A percentile compares a stretch with the other conserved stretches of the same genome.
Conservation (phyloP, 805 yeast genomes). For the Ogataea neopini region DNA sequence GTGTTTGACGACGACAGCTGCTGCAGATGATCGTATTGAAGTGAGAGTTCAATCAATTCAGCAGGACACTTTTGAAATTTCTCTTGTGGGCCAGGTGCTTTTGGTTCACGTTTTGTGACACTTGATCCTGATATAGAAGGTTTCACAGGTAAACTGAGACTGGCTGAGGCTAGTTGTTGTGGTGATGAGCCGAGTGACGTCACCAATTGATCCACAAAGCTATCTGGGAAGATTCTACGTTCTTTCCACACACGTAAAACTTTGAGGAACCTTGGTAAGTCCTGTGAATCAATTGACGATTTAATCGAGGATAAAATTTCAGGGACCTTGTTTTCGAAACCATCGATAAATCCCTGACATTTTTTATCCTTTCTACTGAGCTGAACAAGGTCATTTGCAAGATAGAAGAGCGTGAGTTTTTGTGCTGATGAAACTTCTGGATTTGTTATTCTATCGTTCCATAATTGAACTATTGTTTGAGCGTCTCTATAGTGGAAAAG, state of each 20-base stretch:
- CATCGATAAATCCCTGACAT: conserved; percentile 52
- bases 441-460: conserved; percentile 39
- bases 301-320: conserved; percentile 38
- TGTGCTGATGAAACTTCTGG: conserved; percentile 23
- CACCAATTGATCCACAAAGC: conserved; percentile 21
- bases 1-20: conserved; percentile 24
- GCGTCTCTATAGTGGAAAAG: conserved; percentile 67
- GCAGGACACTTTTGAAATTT: conserved; percentile 23
- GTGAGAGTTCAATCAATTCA: conserved; percentile 27
- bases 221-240: conserved; percentile 44
- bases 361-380: conserved; percentile 66
- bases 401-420: conserved; percentile 60
- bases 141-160: conserved; percentile 7
- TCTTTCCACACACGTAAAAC: conserved; percentile 60
- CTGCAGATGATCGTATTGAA: conserved; percentile 26
- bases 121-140: neutral
- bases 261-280: conserved; percentile 45
- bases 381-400: conserved; percentile 82
- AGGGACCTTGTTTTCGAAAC: conserved; percentile 55
- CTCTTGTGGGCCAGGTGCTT: neutral
- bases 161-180: conserved; percentile 5
- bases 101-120: conserved; percentile 1
- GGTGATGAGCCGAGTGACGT: conserved; percentile 6
- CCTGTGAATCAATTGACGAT: conserved; percentile 27
- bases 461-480: conserved; percentile 48